Percentiles rank a stretch among this genome's conserved stretches.
Conservation (phyloP, 257 asterid genomes). For the Ligustrum vulgare region DNA sequence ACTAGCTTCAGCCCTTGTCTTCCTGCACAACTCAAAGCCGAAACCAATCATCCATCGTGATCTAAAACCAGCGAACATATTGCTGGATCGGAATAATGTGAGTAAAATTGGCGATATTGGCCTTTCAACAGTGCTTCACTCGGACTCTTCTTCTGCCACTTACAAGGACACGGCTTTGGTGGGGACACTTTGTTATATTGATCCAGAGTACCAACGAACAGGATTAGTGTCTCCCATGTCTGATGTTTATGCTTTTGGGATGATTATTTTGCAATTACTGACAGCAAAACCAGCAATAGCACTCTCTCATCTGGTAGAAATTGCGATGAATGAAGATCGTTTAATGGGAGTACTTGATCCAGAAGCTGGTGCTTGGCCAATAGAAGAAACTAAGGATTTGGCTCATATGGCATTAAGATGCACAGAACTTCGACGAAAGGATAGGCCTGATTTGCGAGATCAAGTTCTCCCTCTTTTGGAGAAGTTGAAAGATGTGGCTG, state of each 20-base stretch:
- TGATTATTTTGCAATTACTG: conserved; percentile 68
- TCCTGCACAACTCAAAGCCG: conserved; percentile 76
- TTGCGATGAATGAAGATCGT: conserved; percentile 42
- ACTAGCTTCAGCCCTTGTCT: conserved; percentile 82
- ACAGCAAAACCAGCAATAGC: conserved; percentile 78
- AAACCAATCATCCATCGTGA: conserved; percentile 80
- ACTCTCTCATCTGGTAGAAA: conserved; percentile 58
- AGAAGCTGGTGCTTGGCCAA: conserved; percentile 75
- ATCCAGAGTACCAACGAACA: conserved; percentile 89
- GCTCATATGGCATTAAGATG: conserved; percentile 65
- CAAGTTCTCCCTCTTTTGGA: conserved; percentile 63
- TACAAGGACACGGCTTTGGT: conserved; percentile 50
- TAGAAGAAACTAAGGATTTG: conserved; percentile 56
- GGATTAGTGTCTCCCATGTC: conserved; percentile 66
- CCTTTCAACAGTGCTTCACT: conserved; percentile 57
- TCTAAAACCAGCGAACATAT: conserved; percentile 84
- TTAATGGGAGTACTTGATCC: conserved; percentile 49
- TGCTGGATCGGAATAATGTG: conserved; percentile 70
- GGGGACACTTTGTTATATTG: conserved; percentile 82
- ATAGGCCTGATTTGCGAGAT: conserved; percentile 62
- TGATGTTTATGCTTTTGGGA: conserved; percentile 79
- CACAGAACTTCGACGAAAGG: conserved; percentile 61
- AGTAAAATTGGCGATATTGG: conserved; percentile 94
- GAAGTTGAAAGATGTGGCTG: conserved; percentile 56
- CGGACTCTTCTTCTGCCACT: conserved; percentile 35